Percentiles rank a stretch among this genome's conserved stretches.
phyloP scores from a whole-genome alignment of 352 stramenopile genomes.

The Blastocystis sp. region DNA sequence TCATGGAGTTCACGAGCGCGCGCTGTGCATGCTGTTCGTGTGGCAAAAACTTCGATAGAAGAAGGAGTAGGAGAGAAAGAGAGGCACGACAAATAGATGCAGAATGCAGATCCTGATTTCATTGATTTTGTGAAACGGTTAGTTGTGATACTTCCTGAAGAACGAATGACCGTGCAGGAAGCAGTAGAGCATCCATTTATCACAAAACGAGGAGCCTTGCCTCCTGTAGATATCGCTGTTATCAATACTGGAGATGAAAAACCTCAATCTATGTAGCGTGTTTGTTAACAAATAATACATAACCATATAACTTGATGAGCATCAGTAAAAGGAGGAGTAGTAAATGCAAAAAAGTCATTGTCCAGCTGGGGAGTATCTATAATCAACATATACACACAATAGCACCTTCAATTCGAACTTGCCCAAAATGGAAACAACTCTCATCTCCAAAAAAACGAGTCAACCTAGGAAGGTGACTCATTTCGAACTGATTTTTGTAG shows the following conservation, averaged over 20 bases:
- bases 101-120: conserved; percentile 54
- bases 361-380: neutral
- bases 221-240: conserved; percentile 32
- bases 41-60: conserved; percentile 47
- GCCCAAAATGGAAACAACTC: neutral
- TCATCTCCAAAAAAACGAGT: neutral
- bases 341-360: neutral
- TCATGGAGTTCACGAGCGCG: conserved; percentile 40
- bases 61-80: neutral
- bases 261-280: neutral
- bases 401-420: neutral
- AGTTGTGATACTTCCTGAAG: conserved; percentile 69
- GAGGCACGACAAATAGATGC: neutral
- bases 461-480: neutral
- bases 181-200: conserved; percentile 77
- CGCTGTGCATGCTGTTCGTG: conserved; percentile 14
- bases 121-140: conserved; percentile 71
- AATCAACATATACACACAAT: neutral
- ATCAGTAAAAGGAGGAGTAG: neutral
- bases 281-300: neutral
- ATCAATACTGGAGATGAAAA: neutral
- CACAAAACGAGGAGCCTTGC: conserved; percentile 40
- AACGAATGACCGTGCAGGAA: conserved; percentile 75
- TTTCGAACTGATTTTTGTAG: neutral
- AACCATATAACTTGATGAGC: neutral